A percentile compares a stretch with the other conserved stretches of the same genome.
These are phyloP conservation scores for Sordariomycetes sp. DNA, from an alignment of 2,329 filamentous ascomycete species.

Conservation along the genomic window DNA sequence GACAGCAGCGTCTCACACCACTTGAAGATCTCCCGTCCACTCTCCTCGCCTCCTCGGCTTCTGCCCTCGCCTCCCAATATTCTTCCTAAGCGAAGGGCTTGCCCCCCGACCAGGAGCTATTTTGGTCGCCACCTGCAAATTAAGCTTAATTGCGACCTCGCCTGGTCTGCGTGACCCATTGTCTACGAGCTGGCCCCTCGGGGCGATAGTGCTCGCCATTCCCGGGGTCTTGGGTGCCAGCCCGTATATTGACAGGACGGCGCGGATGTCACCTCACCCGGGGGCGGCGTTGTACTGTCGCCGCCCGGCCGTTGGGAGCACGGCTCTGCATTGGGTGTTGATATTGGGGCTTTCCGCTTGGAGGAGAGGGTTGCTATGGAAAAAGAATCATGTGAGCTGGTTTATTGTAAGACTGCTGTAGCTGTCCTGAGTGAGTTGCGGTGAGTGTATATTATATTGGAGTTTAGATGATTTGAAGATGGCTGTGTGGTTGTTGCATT, in stretches of 20 bases:
- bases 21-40: neutral
- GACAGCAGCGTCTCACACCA: too few relatives aligned
- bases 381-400: too few relatives aligned
- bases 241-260: neutral
- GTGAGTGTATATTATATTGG: too few relatives aligned
- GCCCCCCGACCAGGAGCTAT: neutral
- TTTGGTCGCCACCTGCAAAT: constrained; percentile 5
- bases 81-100: neutral
- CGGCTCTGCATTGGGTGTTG: too few relatives aligned
- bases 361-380: too few relatives aligned
- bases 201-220: neutral
- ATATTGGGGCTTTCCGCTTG: too few relatives aligned
- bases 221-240: neutral
- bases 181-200: neutral
- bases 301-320: too few relatives aligned
- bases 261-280: neutral
- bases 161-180: neutral
- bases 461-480: too few relatives aligned
- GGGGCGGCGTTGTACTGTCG: neutral
- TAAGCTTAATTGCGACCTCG: constrained; percentile 5
- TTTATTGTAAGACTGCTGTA: too few relatives aligned
- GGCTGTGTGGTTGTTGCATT: too few relatives aligned
- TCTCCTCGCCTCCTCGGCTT: neutral
- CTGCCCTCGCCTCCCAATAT: neutral
- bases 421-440: too few relatives aligned